Evolutionary conservation across 2,329 filamentous ascomycete species (phyloP), one percentile per base, ranked within the genome.

Genomic region (Penicillium sp.): DNA sequence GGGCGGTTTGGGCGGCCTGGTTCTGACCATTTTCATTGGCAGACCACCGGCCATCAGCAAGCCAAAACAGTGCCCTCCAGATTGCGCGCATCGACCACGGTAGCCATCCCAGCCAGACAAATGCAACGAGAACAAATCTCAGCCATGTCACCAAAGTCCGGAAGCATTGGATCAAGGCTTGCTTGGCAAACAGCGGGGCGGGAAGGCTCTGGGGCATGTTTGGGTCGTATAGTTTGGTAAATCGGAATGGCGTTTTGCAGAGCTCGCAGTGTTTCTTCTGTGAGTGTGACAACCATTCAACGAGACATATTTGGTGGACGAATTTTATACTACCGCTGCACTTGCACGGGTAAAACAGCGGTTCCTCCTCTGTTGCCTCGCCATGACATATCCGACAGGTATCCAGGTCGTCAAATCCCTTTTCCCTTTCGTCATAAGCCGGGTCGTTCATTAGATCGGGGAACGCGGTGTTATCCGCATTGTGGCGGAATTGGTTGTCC

Each of bases 181-280:
- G 90, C 62, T 86, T 87, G 55, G 92, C 65, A 68, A 99, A 97
- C 61, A 99, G 82, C 48, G 88, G 83, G 41, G 88, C 83, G 0
- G 96, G 94, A 15, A 99, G 83, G 13, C 85, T 86, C 61, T 86
- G 84, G 1, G 94, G 96, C 94, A 99, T 99, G 70, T 93, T 85
- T 4, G 92, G 91, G 61, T 93, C 88, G 79, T 99, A 99, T 39
- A 99, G 85, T 77, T 99, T 99, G 53, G 94, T 99, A 80, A 99
- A 99, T 60, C 92, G 90, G 72, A 97, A 99, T 0, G 93, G 88
- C 2, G 94, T 99, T 80, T 99, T 99, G 86, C 94, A 99, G 36
- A 99, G 87, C 79, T 99, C 94, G 82, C 96, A 99, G 80, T 99
- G 90, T 76, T 97, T 97, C 84, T 99, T 99, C 74, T 99, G 93